Evolutionary conservation across 257 asterid species (phyloP), one percentile per base, ranked within the genome.

Genomic region (Jacaranda copaia): DNA sequence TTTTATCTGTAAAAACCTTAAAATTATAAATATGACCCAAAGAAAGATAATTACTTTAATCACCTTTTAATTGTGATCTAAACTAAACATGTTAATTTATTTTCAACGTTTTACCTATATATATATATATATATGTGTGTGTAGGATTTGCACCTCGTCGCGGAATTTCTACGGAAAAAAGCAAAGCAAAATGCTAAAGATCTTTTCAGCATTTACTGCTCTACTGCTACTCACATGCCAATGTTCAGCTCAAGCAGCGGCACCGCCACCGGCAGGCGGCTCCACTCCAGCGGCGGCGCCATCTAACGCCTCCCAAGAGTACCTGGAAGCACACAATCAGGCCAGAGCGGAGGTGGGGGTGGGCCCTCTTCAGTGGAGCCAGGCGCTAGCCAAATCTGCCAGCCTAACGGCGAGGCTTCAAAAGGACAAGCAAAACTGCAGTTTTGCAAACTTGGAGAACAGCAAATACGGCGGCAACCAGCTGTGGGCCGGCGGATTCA

Each of bases 321-420:
- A 83, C 77, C 69, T 91, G 5, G 88, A 77, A 0, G 88, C 89
- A 8, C 99, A 95, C 88, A 95, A 93, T 80, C 64, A 84, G 59
- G 98, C 97, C 1, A 87, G 99, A 74, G 72, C 85, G 13, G 91
- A 79, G 49, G 97, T 95, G 19, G 94, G 97, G 8, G 98, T 95
- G 13, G 81, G 73, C 18, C 90, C 96, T 1, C 88, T 95, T 19
- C 79, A 58, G 53, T 95, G 99, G 99, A 95, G 87, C 77, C 82
- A 78, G 9, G 58, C 78, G 66, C 77, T 95, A 71, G 94, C 93
- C 65, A 89, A 88, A 67, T 76, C 95, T 48, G 92, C 97, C 20
- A 90, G 97, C 79, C 74, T 95, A 15, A 85, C 61, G 60, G 91
- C 75, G 19, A 74, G 97, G 81, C 81, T 86, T 43, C 98, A 90